phyloP scores from a whole-genome alignment of 257 asterid species.

The Solanum pinnatisectum region DNA sequence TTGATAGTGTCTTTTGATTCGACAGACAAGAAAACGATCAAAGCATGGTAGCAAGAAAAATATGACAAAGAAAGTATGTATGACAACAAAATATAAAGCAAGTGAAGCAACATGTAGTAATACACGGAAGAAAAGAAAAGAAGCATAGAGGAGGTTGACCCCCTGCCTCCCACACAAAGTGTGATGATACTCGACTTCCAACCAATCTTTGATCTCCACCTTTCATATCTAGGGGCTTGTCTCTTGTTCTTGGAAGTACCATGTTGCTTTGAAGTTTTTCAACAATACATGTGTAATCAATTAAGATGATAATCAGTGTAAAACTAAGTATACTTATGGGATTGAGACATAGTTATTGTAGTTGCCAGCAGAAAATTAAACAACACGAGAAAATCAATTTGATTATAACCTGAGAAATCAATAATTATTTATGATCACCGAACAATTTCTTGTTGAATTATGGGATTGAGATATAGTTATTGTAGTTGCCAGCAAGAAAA shows the following conservation, averaged over 20 bases:
- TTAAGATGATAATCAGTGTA: not conserved
- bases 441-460: not conserved
- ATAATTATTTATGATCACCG: not conserved
- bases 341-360: not conserved
- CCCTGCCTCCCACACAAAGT: no score
- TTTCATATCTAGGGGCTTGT: not conserved
- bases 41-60: not conserved
- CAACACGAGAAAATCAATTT: not conserved
- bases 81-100: no score
- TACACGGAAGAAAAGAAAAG: no score
- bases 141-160: no score
- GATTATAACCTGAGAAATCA: not conserved
- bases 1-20: not conserved
- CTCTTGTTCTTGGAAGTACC: not conserved
- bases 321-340: not conserved
- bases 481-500: no score
- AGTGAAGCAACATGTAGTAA: not conserved
- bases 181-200: not conserved
- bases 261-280: not conserved
- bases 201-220: not conserved
- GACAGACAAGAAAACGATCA: not conserved
- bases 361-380: not conserved
- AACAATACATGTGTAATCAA: not conserved
- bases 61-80: no score
- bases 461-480: no score